Evolutionary conservation across 352 stramenopile species (phyloP).

Genomic region (Halophytophthora polymorphica): DNA sequence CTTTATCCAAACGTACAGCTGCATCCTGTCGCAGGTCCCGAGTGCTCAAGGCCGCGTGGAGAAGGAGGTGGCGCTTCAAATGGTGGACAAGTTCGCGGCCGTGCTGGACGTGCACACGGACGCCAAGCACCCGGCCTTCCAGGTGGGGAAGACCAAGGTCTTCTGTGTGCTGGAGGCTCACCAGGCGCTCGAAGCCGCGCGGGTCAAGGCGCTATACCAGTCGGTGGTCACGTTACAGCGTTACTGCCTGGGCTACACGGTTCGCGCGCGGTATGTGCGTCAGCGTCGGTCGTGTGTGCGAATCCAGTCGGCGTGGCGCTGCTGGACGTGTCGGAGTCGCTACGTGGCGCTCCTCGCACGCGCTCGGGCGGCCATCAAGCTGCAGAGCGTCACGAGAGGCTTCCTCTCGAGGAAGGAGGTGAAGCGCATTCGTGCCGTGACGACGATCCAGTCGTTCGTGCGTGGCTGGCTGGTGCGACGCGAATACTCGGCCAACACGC

Average conservation of each 20-base stretch:
- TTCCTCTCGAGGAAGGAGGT: slow-evolving; percentile 42
- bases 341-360: slow-evolving; percentile 38
- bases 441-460: slow-evolving; percentile 75
- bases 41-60: slow-evolving; percentile 36
- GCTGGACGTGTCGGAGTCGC: slow-evolving; percentile 35
- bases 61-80: slow-evolving; percentile 45
- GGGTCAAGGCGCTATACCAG: slow-evolving; percentile 63
- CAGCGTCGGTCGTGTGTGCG: slow-evolving; percentile 43
- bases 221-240: slow-evolving; percentile 72
- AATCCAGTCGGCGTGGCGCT: slow-evolving; percentile 58
- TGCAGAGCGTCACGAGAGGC: slow-evolving; percentile 52
- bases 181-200: slow-evolving; percentile 56
- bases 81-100: slow-evolving; percentile 40
- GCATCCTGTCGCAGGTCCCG: slow-evolving; percentile 51
- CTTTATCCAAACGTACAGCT: slow-evolving; percentile 88
- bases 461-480: slow-evolving; percentile 79
- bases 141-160: slow-evolving; percentile 82
- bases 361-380: slow-evolving; percentile 39
- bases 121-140: slow-evolving; percentile 57
- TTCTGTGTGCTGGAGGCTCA: slow-evolving; percentile 74
- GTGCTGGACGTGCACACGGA: slow-evolving; percentile 37
- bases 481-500: slow-evolving; percentile 71
- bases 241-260: slow-evolving; percentile 66
- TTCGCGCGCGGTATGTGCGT: slow-evolving; percentile 44
- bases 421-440: slow-evolving; percentile 39